Conservation (phyloP, 148 eudicot genomes). For the Suaeda aralocaspica region DNA sequence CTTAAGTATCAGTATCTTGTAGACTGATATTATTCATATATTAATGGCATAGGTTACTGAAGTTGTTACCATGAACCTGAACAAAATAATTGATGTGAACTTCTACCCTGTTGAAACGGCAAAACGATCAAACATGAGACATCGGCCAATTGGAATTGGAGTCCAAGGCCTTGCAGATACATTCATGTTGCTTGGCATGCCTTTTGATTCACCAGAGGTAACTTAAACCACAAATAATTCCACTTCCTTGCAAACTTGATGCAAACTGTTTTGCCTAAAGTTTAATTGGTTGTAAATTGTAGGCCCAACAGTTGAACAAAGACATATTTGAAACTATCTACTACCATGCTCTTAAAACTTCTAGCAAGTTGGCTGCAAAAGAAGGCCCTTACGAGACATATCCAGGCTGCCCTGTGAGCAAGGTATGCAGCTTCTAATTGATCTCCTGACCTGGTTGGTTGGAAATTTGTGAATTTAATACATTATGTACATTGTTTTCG, state of each 20-base stretch:
- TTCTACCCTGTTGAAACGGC: constrained; percentile 97
- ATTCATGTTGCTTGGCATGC: constrained; percentile 92
- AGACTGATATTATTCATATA: neutral
- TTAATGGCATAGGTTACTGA: constrained; percentile 53
- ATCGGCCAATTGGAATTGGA: constrained; percentile 93
- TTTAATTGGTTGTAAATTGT: constrained; percentile 13
- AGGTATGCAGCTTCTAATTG: constrained; percentile 41
- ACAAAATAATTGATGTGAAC: constrained; percentile 86
- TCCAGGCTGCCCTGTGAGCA: constrained; percentile 79
- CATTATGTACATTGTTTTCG: neutral
- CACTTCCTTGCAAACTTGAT: neutral
- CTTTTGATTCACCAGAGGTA: constrained; percentile 96
- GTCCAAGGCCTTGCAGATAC: constrained; percentile 97
- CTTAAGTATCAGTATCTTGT: too few species aligned
- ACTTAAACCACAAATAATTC: neutral
- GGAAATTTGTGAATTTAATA: neutral
- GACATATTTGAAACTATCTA: constrained; percentile 96
- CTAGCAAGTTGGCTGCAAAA: constrained; percentile 73
- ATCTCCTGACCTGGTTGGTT: neutral
- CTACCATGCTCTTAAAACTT: constrained; percentile 77
- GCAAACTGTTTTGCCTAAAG: neutral
- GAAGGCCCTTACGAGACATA: constrained; percentile 92
- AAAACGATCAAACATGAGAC: constrained; percentile 73
- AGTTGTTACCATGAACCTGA: constrained; percentile 67
- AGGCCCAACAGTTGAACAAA: constrained; percentile 95